Base-by-base conservation (phyloP, 2,329 filamentous ascomycete species). In the Colletotrichum higginsianum region DNA sequence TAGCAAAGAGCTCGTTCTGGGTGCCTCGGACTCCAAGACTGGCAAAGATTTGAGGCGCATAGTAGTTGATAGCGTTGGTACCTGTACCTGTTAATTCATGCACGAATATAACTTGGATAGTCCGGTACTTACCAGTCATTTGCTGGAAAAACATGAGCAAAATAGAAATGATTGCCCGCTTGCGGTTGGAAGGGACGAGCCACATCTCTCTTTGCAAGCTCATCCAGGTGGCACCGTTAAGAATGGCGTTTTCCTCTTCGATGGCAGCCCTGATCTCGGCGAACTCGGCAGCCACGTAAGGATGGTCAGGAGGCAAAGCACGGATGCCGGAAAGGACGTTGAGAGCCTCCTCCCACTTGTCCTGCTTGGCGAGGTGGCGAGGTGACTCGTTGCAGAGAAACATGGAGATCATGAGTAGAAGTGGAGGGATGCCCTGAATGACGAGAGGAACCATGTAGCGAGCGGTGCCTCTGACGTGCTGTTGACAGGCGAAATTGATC, bases 11-110 rank as follows among this genome's bases (percentile, higher is more conserved):
- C 26, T 84, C 83, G 3, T 86, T 86, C 76, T 86, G 88, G 4
- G 87, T 88, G 4, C 89, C 89, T 1, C 76, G 83, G 63, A 92
- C 84, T 30, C 91, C 91, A 53, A 93, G 87, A 21, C 86, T 87
- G 73, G 85, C 84, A 82, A 93, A 93, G n/a, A 92, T 87, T 1
- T 87, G 90, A 0, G 90, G 90, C 0, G 84, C 85, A 77, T 89
- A 66, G 46, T 71, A 66, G 44, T 74, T 74, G 61, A 74, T 65
- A 6, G 73, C 73, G 44, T 74, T 74, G 7, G 71, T 74, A 2
- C 74, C 74, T 18, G 35, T 82, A 78, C 6, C 16, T 58, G 80
- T 83, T 74, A 79, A 79, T 80, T 77, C 79, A 16, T 12, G 23
- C 30, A 18, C 8, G 13, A 11, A 11, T 1, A 13, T 8, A 16